A percentile compares a stretch with the other conserved stretches of the same genome.
Evolutionary conservation across 2,329 filamentous ascomycete species (phyloP).

Genomic region (Calonectria montana): DNA sequence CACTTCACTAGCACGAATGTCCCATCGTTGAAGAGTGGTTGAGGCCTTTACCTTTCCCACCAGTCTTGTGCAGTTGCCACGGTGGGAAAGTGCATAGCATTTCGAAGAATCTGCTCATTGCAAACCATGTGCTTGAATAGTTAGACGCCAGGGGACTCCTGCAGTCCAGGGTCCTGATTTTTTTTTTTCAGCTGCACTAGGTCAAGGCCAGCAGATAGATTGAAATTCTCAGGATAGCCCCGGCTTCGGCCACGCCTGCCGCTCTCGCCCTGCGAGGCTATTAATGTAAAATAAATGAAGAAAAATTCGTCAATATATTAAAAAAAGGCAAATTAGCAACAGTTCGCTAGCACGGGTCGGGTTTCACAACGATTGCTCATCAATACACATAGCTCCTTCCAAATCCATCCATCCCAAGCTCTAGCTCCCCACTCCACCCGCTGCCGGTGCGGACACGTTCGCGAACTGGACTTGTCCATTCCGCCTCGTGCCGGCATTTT

Average conservation of each 20-base stretch:
- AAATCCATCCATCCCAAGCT: constrained; percentile 2
- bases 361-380: constrained; percentile 30
- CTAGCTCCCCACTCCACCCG: constrained; percentile 19
- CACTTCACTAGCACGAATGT: constrained; percentile 21
- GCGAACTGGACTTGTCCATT: neutral
- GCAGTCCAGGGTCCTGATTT: neutral
- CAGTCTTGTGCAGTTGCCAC: neutral
- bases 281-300: neutral
- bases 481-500: neutral
- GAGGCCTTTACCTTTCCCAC: neutral
- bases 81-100: neutral
- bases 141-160: neutral
- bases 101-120: neutral
- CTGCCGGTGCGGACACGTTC: constrained; percentile 24
- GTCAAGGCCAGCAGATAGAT: neutral
- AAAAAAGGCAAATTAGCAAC: neutral
- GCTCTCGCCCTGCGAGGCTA: neutral
- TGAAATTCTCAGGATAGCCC: constrained; percentile 1
- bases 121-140: neutral
- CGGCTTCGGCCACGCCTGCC: neutral
- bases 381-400: constrained; percentile 16
- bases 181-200: constrained; percentile 1
- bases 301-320: neutral
- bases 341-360: neutral
- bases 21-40: constrained; percentile 17